A percentile compares a stretch with the other conserved stretches of the same genome.
These are phyloP conservation scores for Zostera marina DNA, from an alignment of 116 monocot species.

Conservation along the genomic window DNA sequence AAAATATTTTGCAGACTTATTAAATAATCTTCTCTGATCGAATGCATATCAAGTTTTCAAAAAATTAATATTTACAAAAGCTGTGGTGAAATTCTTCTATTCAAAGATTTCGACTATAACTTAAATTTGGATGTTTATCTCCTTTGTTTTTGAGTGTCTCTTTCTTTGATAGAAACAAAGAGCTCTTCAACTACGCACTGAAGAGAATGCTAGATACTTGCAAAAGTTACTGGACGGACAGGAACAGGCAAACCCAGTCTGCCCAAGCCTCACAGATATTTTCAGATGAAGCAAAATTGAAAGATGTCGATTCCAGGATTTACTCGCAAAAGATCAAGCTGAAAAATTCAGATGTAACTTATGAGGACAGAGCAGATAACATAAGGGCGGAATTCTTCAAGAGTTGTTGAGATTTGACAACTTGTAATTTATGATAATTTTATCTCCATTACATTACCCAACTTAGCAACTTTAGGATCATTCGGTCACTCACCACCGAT, in stretches of 20 bases:
- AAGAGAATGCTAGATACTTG: conserved; percentile 78
- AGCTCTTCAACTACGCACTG: conserved; percentile 63
- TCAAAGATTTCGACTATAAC: no score
- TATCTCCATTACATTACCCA: no score
- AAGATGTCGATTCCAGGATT: background rate
- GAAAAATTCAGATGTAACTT: conserved; percentile 10
- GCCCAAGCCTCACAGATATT: background rate
- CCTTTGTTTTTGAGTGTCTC: no score
- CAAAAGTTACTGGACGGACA: conserved; percentile 78
- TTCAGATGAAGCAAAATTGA: conserved; percentile 9
- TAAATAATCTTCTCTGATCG: no score
- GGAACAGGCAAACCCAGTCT: conserved; percentile 27
- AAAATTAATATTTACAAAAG: no score
- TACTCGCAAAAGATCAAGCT: conserved; percentile 11
- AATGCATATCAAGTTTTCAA: no score
- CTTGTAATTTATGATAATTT: no score
- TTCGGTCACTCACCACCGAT: no score
- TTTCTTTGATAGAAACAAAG: conserved; percentile 46
- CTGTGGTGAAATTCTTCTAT: no score
- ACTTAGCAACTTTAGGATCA: no score
- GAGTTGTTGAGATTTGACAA: background rate
- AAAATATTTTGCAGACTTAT: conserved; percentile 4
- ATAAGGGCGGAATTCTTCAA: conserved; percentile 12
- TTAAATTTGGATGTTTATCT: background rate
- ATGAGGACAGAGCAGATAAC: conserved; percentile 8